Conservation (phyloP, 257 asterid species). For the Nicotiana tabacum region DNA sequence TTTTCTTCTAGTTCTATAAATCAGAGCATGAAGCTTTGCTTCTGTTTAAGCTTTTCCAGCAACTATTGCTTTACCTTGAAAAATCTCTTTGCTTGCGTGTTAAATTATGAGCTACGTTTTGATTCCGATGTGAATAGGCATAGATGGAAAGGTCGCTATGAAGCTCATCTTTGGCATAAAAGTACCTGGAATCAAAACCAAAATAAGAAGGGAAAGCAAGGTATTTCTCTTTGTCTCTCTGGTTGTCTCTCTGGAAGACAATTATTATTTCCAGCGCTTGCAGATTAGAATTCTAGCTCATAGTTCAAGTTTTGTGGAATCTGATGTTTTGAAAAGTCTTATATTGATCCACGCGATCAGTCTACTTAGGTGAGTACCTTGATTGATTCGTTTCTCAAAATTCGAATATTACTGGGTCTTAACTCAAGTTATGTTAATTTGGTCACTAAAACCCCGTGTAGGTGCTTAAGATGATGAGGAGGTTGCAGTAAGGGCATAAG, state of each 20-base stretch:
- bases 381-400: conserved; percentile 10
- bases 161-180: conserved; percentile 97
- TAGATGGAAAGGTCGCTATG: conserved; percentile 76
- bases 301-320: conserved; percentile 20
- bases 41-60: no score
- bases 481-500: conserved; percentile 96
- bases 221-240: conserved; percentile 21
- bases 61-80: no score
- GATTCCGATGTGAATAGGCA: conserved; percentile 48
- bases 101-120: conserved; percentile 8
- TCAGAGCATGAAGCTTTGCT: no score
- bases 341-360: conserved; percentile 39
- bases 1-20: no score
- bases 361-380: conserved; percentile 79
- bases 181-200: conserved; percentile 95
- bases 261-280: background rate
- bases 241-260: background rate
- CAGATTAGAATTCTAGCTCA: background rate
- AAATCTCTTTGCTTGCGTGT: background rate
- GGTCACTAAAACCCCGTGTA: conserved; percentile 18
- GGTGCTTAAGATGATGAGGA: conserved; percentile 98
- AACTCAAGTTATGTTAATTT: conserved; percentile 9
- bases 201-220: conserved; percentile 96
- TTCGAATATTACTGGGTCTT: background rate
- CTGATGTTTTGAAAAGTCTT: conserved; percentile 22